Base-by-base conservation (phyloP, 2,329 filamentous ascomycete species). In the Rhinocladiella similis region DNA sequence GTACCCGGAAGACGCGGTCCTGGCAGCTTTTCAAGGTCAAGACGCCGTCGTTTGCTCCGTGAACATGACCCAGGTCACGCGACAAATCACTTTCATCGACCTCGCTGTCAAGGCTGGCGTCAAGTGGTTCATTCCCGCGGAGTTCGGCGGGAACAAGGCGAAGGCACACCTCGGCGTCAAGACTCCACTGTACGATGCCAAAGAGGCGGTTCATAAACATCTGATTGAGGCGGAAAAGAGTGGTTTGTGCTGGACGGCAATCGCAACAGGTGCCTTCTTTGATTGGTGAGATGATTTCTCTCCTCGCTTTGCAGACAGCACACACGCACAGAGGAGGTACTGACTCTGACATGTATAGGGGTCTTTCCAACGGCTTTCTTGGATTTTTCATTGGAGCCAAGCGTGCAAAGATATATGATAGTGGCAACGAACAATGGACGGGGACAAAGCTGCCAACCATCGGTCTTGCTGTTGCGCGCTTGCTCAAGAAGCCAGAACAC, bases 361-460 rank as follows among this genome's bases (percentile, higher is more conserved):
- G 50, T 42, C 50, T 75, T 16, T 45, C 66, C 19, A 41, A 67
- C 0, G 68, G 68, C 1, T 77, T 84, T 59, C 47, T 81, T 5
- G 51, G 82, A 1, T 76, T 81, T 18, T 70, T 80, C 50, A 55
- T 74, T 1, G 70, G 73, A n/a, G 67, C 71, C 1, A 69, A 72
- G 1, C 75, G 73, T 41, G 70, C 75, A 0, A 71, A 63, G 0
- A 64, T 85, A 0, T 75, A 73, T 54, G 78, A 84, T 57, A 77
- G 75, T 0, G 83, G 83, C 1, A 69, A 82, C 19, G 56, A 57
- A 3, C 59, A 67, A 12, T 78, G 83, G 66, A 79, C 74, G 47
- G 53, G 73, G 7, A 81, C 81, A 0, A 80, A 74, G 0, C 69
- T 84, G 0, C 59, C 66, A 0, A 73, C 72, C 1, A 63, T 84